These are phyloP conservation scores for Tylopilus intermedius DNA, from an alignment of 768 basidiomycete species.

Conservation along the genomic window DNA sequence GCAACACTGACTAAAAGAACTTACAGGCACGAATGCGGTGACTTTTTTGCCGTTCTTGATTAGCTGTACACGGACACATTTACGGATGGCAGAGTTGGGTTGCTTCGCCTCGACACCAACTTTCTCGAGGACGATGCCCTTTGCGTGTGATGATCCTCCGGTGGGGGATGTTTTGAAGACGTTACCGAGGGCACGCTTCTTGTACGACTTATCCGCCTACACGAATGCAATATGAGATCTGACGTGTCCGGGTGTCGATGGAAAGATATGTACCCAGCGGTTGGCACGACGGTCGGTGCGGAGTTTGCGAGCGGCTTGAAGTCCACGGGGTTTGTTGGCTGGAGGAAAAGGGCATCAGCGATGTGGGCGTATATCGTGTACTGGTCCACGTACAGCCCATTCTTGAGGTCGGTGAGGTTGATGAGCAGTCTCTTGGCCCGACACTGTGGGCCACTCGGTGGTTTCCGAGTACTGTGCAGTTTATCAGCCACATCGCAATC, in stretches of 20 bases:
- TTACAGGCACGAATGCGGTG: constrained; percentile 96
- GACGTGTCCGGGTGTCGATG: neutral
- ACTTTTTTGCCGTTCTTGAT: constrained; percentile 99
- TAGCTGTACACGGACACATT: constrained; percentile 99
- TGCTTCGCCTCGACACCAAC: constrained; percentile 99
- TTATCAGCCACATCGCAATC: constrained; percentile 30
- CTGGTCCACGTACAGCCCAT: constrained; percentile 74
- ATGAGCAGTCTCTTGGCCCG: constrained; percentile 23
- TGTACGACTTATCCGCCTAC: constrained; percentile 96
- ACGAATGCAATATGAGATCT: constrained; percentile 15
- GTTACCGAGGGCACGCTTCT: constrained; percentile 99
- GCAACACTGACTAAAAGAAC: constrained; percentile 28
- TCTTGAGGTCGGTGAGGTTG: constrained; percentile 55
- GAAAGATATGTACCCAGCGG: constrained; percentile 75
- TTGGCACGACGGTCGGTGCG: constrained; percentile 90
- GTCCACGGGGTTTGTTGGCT: constrained; percentile 99
- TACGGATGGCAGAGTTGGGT: constrained; percentile 99
- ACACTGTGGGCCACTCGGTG: constrained; percentile 22
- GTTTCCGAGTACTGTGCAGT: constrained; percentile 38
- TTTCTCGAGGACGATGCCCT: constrained; percentile 99
- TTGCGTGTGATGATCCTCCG: constrained; percentile 98
- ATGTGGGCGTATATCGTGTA: constrained; percentile 5
- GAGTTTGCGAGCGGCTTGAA: constrained; percentile 98
- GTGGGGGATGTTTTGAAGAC: constrained; percentile 99
- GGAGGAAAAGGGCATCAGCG: constrained; percentile 4